Conservation (phyloP, 208 protist genomes). For the Trypanosoma scelopori region DNA sequence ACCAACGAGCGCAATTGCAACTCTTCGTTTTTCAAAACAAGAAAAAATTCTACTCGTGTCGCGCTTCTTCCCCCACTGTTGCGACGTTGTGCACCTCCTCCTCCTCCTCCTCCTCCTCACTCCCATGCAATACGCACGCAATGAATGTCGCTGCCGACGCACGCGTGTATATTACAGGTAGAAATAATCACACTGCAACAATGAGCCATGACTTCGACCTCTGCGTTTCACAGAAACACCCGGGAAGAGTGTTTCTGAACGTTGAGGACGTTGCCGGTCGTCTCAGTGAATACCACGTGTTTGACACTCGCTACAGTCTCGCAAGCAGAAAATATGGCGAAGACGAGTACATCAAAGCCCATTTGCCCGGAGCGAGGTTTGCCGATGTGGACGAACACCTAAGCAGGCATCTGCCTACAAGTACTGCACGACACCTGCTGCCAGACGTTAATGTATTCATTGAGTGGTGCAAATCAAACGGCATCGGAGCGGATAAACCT, state of each 20-base stretch:
- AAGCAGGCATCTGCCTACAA: conserved; percentile 19
- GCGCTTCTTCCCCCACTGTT: too few relatives aligned
- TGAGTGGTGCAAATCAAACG: conserved; percentile 57
- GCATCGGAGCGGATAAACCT: conserved; percentile 37
- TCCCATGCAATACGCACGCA: too few relatives aligned
- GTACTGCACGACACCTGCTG: conserved; percentile 60
- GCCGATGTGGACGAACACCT: conserved; percentile 65
- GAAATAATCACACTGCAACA: background rate
- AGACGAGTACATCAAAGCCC: conserved; percentile 49
- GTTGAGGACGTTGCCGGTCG: conserved; percentile 41
- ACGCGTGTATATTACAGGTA: background rate
- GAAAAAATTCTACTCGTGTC: too few relatives aligned
- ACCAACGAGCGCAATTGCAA: too few relatives aligned
- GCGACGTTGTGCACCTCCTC: too few relatives aligned
- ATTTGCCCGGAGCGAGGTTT: conserved; percentile 44
- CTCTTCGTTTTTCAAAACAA: background rate
- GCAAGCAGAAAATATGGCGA: conserved; percentile 36
- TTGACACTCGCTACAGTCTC: conserved; percentile 80
- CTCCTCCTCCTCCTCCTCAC: too few relatives aligned
- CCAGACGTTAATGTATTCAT: conserved; percentile 50
- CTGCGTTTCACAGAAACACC: background rate
- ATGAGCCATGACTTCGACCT: background rate
- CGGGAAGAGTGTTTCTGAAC: conserved; percentile 60
- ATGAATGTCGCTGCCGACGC: background rate
- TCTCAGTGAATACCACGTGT: conserved; percentile 47